These are phyloP conservation scores for Pseudophaeomoniella oleicola DNA, from an alignment of 2,329 filamentous ascomycete species.

Conservation along the genomic window DNA sequence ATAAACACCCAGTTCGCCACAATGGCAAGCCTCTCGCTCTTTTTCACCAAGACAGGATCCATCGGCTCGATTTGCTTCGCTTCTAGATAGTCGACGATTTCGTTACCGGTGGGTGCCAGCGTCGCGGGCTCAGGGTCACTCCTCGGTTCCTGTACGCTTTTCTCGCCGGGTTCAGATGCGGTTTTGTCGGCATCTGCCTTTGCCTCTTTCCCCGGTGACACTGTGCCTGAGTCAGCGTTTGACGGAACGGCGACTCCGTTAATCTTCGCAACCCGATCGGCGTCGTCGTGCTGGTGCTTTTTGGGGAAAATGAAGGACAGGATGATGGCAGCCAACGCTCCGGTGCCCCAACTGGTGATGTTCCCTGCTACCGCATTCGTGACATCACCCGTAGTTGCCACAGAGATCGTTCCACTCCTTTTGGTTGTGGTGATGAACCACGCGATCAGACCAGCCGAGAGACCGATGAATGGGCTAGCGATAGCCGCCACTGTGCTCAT, in stretches of 20 bases:
- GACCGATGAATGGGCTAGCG: slow-evolving; percentile 20
- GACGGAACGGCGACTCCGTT: slow-evolving; percentile 10
- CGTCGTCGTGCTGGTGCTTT: slow-evolving; percentile 13
- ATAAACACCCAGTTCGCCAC: slow-evolving; percentile 21
- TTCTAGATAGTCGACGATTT: slow-evolving; percentile 27
- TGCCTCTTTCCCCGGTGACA: slow-evolving; percentile 1
- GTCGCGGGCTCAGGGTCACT: slow-evolving; percentile 1
- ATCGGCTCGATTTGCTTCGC: slow-evolving; percentile 26
- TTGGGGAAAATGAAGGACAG: slow-evolving; percentile 20
- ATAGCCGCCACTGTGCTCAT: slow-evolving; percentile 24
- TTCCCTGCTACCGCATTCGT: slow-evolving; percentile 26
- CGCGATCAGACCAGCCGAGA: slow-evolving; percentile 17
- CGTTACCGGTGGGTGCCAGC: slow-evolving; percentile 20
- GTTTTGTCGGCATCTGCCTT: neutral
- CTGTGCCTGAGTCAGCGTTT: neutral
- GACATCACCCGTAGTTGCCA: slow-evolving; percentile 21
- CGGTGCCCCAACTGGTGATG: slow-evolving; percentile 20
- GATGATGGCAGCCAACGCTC: slow-evolving; percentile 18
- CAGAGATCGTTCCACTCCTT: slow-evolving; percentile 19
- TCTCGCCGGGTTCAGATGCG: neutral
- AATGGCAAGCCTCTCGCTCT: slow-evolving; percentile 22
- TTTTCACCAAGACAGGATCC: slow-evolving; percentile 21
- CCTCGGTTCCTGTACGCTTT: neutral
- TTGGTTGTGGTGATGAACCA: slow-evolving; percentile 24
- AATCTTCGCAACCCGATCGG: slow-evolving; percentile 16